Conservation (phyloP, 345 rosid genomes). For the Syzygium jambos region DNA sequence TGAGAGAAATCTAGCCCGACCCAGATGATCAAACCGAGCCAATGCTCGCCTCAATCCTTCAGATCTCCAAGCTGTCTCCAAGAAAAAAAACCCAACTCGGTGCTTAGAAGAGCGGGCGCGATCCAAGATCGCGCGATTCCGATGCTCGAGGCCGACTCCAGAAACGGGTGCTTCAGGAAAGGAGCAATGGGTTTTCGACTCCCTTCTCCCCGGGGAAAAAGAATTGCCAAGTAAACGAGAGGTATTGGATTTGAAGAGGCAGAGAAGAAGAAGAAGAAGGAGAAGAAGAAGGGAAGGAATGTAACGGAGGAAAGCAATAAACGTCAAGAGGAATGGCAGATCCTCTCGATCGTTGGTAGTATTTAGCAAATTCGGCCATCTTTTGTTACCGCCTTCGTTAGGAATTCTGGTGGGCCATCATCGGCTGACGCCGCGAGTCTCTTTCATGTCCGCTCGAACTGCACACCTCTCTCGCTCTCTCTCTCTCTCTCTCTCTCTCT, state of each 20-base stretch:
- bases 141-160: not conserved
- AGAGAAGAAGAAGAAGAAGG: not conserved
- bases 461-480: not conserved
- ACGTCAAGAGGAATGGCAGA: not conserved
- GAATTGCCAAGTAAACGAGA: not conserved
- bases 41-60: not conserved
- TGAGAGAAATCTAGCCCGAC: constrained; percentile 9
- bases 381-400: not conserved
- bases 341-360: not conserved
- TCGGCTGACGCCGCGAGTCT: not conserved
- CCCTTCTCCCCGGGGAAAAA: not conserved
- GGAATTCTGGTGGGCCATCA: not conserved
- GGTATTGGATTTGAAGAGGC: not conserved
- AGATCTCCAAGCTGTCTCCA: constrained; percentile 1
- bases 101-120: not conserved
- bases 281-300: not conserved
- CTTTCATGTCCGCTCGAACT: not conserved
- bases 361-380: not conserved
- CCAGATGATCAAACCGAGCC: constrained; percentile 5
- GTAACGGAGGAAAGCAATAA: not conserved
- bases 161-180: not conserved
- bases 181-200: not conserved
- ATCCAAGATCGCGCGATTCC: not conserved
- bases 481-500: not conserved
- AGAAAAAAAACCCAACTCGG: not conserved